phyloP scores from a whole-genome alignment of 768 basidiomycete genomes.

The Mycena maculata region DNA sequence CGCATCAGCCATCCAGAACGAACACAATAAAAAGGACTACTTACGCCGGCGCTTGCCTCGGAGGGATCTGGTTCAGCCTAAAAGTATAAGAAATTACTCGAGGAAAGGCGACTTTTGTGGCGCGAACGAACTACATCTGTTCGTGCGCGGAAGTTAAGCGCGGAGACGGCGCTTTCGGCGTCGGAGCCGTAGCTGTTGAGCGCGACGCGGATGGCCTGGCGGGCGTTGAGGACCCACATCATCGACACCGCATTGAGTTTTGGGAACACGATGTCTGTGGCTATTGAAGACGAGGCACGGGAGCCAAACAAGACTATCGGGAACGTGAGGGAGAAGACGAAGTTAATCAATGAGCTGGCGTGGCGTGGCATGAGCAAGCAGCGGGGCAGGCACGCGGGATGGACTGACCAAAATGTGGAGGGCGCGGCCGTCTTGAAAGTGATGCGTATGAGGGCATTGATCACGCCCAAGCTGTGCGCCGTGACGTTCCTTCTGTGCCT shows the following conservation, averaged over 20 bases:
- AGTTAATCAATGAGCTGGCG: slow-evolving; percentile 44
- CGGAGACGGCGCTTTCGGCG: no score
- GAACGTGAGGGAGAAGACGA: slow-evolving; percentile 45
- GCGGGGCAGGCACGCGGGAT: neutral
- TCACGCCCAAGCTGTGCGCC: slow-evolving; percentile 43
- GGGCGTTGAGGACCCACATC: slow-evolving; percentile 50
- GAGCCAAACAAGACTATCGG: neutral
- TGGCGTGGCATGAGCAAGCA: neutral
- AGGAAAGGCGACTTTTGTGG: no score
- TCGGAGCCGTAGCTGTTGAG: no score
- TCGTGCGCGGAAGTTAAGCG: no score
- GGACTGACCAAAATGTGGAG: slow-evolving; percentile 44
- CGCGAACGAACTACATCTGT: no score
- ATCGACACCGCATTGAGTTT: slow-evolving; percentile 49
- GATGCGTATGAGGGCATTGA: slow-evolving; percentile 44
- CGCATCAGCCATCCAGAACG: no score
- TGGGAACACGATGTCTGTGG: slow-evolving; percentile 41
- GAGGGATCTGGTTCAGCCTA: no score
- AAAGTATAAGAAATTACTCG: no score
- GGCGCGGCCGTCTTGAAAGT: slow-evolving; percentile 46
- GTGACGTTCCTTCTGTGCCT: slow-evolving; percentile 39
- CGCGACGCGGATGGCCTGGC: slow-evolving; percentile 34
- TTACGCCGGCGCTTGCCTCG: no score
- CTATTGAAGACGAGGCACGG: slow-evolving; percentile 33
- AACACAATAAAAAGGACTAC: no score